These are phyloP conservation scores for Nannochloris sp. DNA, from an alignment of 139 green algal species.

Conservation along the genomic window DNA sequence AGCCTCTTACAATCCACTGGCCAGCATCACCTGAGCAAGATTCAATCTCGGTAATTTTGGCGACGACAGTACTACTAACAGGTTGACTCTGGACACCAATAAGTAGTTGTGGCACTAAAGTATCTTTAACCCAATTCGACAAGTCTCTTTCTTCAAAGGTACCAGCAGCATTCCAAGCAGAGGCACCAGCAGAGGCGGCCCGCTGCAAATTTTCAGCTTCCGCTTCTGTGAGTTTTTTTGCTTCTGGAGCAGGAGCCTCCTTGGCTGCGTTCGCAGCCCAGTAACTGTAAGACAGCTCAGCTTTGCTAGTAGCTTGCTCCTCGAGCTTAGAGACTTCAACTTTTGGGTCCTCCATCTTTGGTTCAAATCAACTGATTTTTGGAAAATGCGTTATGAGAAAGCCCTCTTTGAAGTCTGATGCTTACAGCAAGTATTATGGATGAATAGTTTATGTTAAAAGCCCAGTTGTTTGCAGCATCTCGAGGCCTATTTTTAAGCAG, in stretches of 20 bases:
- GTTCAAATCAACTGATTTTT: too few species aligned
- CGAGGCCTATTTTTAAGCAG: too few species aligned
- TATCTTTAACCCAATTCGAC: neutral
- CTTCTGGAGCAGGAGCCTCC: neutral
- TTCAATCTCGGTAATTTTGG: neutral
- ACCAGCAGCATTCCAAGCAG: constrained; percentile 22
- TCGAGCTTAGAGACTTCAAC: constrained; percentile 16
- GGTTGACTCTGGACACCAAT: neutral
- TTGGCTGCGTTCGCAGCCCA: constrained; percentile 9
- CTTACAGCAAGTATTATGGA: too few species aligned
- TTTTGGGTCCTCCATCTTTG: too few species aligned
- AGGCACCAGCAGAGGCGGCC: constrained; percentile 1
- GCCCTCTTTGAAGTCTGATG: too few species aligned
- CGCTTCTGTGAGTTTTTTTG: constrained; percentile 19
- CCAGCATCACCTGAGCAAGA: constrained; percentile 15
- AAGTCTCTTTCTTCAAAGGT: constrained; percentile 26
- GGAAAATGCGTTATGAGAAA: too few species aligned
- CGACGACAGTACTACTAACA: too few species aligned
- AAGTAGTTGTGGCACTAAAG: constrained; percentile 6
- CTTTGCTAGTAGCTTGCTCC: constrained; percentile 17
- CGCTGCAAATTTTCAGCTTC: neutral
- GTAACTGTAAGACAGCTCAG: constrained; percentile 10
- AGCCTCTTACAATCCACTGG: constrained; percentile 25
- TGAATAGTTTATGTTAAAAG: too few species aligned
- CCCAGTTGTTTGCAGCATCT: too few species aligned